Conservation (phyloP, 2,329 filamentous ascomycete species). For the Knufia petricola region DNA sequence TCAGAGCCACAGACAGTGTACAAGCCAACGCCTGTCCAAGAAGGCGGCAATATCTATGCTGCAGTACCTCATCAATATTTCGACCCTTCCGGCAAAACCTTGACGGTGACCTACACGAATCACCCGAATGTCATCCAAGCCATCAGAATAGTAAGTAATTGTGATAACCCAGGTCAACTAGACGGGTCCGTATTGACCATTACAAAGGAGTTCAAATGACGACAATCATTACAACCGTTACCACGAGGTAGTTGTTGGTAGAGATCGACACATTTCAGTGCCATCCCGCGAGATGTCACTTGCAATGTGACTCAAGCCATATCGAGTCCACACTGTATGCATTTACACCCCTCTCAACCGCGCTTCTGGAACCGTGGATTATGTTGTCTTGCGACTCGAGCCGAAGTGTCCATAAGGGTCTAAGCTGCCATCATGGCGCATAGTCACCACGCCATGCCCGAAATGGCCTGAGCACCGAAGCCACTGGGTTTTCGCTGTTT, state of each 20-base stretch:
- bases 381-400: not conserved
- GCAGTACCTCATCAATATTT: slow-evolving; percentile 23
- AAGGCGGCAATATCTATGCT: slow-evolving; percentile 20
- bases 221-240: not conserved
- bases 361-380: too few relatives aligned
- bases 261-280: too few relatives aligned
- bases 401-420: not conserved
- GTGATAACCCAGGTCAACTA: not conserved
- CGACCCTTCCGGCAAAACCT: slow-evolving; percentile 19
- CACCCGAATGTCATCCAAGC: slow-evolving; percentile 23
- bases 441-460: too few relatives aligned
- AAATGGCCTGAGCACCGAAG: not conserved
- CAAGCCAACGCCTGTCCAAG: slow-evolving; percentile 17
- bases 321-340: too few relatives aligned
- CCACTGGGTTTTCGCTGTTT: not conserved
- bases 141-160: slow-evolving; percentile 14
- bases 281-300: too few relatives aligned
- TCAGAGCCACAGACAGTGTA: slow-evolving; percentile 20
- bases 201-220: slow-evolving; percentile 2
- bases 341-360: too few relatives aligned
- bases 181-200: not conserved
- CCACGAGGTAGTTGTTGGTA: too few relatives aligned
- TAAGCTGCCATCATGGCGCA: not conserved
- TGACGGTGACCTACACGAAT: slow-evolving; percentile 24
- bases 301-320: not conserved